Base-by-base conservation (phyloP, 2,329 filamentous ascomycete genomes). In the Metarhizium guizhouense region DNA sequence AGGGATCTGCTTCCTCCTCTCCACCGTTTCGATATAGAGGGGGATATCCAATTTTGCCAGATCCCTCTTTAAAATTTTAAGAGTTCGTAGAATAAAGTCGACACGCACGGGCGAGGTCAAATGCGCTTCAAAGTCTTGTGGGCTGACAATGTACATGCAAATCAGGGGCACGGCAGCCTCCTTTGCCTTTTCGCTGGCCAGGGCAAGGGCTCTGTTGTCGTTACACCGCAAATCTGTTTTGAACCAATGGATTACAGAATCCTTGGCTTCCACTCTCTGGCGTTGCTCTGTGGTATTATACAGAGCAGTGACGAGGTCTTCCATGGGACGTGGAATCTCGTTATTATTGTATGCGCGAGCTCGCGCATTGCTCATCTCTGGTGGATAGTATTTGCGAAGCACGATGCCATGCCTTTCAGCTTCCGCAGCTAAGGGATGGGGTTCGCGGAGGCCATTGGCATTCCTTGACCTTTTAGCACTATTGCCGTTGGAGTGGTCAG, bases 181-280 rank as follows among this genome's bases (percentile, higher is more conserved):
- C 56, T 82, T 84, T 1, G 90, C 89, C 56, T 71, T 73, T 56
- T 83, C 72, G 55, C 81, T 84, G 0, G 91, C 91, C 58, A 84
- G 70, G 38, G 80, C 78, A 29, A 96, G 70, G 0, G 82, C 82
- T 8, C 81, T 86, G 67, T 95, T 96, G 68, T 96, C 92, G 0
- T 72, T 69, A 2, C 80, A 76, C 3, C 91, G 80, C 52, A 95
- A 71, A 67, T 96, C 92, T 64, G 82, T 84, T 71, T 94, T 95
- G 75, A 93, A 96, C 91, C 91, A 96, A 70, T 95, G 89, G 0
- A 95, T 81, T 0, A 95, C 86, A 0, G 85, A 82, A 30, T 81
- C 74, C 34, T 81, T 80, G 0, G 78, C 72, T 1, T 72, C 59
- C 13, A 87, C 77, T 1, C 72, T 69, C 32, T 76, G 73, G 8